Conservation (phyloP, 805 yeast species). For the Tetrapisispora taiwanensis region DNA sequence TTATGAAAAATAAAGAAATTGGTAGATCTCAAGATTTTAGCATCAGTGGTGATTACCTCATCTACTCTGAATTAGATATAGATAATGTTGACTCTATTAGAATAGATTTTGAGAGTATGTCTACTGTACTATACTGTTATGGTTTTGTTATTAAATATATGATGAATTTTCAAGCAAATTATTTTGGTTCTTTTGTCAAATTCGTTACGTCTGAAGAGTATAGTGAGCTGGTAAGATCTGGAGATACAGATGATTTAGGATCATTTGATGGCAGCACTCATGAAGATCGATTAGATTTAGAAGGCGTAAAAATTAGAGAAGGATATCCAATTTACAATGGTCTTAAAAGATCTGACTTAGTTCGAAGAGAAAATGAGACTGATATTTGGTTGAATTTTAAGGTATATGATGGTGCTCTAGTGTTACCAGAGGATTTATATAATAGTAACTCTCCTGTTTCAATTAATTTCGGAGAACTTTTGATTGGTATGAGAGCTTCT, state of each 20-base stretch:
- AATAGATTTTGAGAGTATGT: conserved; percentile 54
- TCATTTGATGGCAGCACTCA: background rate
- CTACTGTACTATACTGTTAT: conserved; percentile 59
- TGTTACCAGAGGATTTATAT: conserved; percentile 67
- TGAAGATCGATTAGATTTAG: conserved; percentile 1
- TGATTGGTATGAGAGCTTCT: conserved; percentile 75
- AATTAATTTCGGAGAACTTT: conserved; percentile 52
- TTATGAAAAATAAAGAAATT: conserved; percentile 48
- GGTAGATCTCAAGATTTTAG: conserved; percentile 59
- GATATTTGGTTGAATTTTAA: conserved; percentile 68
- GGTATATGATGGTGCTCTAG: conserved; percentile 57
- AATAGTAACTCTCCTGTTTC: conserved; percentile 52
- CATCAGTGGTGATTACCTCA: conserved; percentile 57
- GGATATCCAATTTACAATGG: conserved; percentile 1
- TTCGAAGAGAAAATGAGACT: conserved; percentile 56
- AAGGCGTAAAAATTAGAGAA: conserved; percentile 4
- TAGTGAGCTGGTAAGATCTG: conserved; percentile 9
- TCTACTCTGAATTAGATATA: conserved; percentile 46
- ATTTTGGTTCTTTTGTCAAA: conserved; percentile 77
- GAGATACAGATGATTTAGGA: background rate
- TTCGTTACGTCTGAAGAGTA: conserved; percentile 85
- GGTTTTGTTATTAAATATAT: conserved; percentile 74
- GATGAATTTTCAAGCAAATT: conserved; percentile 71
- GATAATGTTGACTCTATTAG: conserved; percentile 61
- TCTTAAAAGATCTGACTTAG: conserved; percentile 15